Conservation (phyloP, 768 basidiomycete species). For the Leccinum subgranulosum region DNA sequence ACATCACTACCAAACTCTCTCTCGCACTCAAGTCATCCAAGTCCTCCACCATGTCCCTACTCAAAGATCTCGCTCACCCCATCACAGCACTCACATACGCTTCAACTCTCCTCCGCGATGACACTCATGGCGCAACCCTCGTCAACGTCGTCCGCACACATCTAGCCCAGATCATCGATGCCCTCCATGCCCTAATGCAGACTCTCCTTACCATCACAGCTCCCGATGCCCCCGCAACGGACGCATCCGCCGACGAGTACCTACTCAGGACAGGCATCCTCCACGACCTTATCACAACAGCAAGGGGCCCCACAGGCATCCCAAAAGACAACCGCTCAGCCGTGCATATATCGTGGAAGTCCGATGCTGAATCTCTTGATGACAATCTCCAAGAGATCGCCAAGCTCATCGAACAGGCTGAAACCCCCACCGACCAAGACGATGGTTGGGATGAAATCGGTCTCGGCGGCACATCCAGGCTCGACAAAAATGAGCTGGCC, state of each 20-base stretch:
- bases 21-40: slow-evolving; percentile 58
- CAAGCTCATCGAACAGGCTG: slow-evolving; percentile 46
- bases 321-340: slow-evolving; percentile 57
- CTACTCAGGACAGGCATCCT: slow-evolving; percentile 56
- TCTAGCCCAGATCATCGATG: slow-evolving; percentile 41
- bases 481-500: slow-evolving; percentile 50
- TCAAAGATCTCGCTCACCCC: slow-evolving; percentile 52
- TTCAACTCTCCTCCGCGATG: slow-evolving; percentile 39
- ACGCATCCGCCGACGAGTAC: slow-evolving; percentile 40
- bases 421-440: slow-evolving; percentile 24
- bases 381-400: slow-evolving; percentile 60
- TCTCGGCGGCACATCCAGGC: slow-evolving; percentile 41
- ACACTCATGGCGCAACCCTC: slow-evolving; percentile 45
- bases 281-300: slow-evolving; percentile 56
- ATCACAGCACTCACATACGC: slow-evolving; percentile 52
- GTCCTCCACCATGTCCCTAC: slow-evolving; percentile 47
- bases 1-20: slow-evolving; percentile 56
- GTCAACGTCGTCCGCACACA: slow-evolving; percentile 40
- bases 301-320: slow-evolving; percentile 44
- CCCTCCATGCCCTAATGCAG: slow-evolving; percentile 43
- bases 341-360: slow-evolving; percentile 48
- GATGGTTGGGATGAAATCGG: slow-evolving; percentile 67
- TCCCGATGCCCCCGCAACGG: slow-evolving; percentile 13
- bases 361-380: slow-evolving; percentile 53
- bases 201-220: slow-evolving; percentile 39